Conservation (phyloP, 2,329 filamentous ascomycete genomes). For the Botrytis squamosa region DNA sequence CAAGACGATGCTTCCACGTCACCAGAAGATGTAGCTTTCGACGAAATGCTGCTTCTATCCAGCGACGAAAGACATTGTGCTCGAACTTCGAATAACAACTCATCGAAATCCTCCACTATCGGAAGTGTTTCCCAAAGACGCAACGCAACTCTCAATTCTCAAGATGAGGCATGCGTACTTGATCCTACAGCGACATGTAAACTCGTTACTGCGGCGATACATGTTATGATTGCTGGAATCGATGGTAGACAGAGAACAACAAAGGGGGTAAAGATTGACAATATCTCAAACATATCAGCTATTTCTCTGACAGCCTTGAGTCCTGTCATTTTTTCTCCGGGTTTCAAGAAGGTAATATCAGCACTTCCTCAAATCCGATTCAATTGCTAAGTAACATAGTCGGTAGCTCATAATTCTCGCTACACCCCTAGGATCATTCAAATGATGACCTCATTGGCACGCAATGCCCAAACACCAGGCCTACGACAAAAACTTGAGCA, state of each 20-base stretch:
- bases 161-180: not conserved
- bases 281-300: constrained; percentile 8
- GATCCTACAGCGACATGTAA: constrained; percentile 15
- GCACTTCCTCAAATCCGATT: not conserved
- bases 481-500: constrained; percentile 14
- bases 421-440: constrained; percentile 19
- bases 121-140: not conserved
- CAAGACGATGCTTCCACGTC: no score
- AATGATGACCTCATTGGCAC: constrained; percentile 17
- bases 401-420: constrained; percentile 19
- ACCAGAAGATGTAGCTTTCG: not conserved
- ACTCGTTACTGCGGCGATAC: constrained; percentile 24
- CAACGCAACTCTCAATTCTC: not conserved
- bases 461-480: constrained; percentile 18
- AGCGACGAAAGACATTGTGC: not conserved
- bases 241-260: not conserved
- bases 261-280: constrained; percentile 24
- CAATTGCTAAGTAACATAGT: constrained; percentile 13
- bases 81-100: not conserved
- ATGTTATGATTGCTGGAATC: constrained; percentile 24
- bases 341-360: constrained; percentile 32
- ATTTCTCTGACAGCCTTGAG: constrained; percentile 18
- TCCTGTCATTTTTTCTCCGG: constrained; percentile 34
- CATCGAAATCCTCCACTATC: not conserved
- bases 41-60: not conserved